Evolutionary conservation across 805 yeast species (phyloP).

Genomic region (Sugiyamaella americana): DNA sequence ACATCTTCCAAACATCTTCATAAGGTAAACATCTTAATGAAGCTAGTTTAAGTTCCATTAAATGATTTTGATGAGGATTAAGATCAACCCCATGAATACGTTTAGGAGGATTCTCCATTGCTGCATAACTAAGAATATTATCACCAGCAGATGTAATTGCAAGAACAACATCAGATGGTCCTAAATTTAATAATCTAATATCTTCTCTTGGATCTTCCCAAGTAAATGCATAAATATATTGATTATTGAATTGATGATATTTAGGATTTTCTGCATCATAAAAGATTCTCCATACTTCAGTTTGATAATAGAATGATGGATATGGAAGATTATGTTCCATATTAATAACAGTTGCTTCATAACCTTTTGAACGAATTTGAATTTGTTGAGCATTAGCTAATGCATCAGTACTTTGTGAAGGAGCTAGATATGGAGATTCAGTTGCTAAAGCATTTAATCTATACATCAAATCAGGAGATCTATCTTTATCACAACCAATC

Average conservation of each 20-base stretch:
- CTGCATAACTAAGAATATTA: slow-evolving; percentile 67
- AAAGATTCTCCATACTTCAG: slow-evolving; percentile 71
- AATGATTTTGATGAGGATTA: slow-evolving; percentile 77
- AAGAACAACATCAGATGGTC: slow-evolving; percentile 61
- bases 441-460: slow-evolving; percentile 67
- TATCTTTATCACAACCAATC: slow-evolving; percentile 65
- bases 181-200: slow-evolving; percentile 54
- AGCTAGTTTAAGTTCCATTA: slow-evolving; percentile 72
- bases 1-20: slow-evolving; percentile 64
- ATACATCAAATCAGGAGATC: slow-evolving; percentile 43
- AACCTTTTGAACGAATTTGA: slow-evolving; percentile 47
- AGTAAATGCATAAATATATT: slow-evolving; percentile 80
- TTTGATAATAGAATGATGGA: slow-evolving; percentile 76
- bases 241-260: slow-evolving; percentile 66
- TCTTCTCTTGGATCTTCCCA: slow-evolving; percentile 91
- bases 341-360: slow-evolving; percentile 66
- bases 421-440: slow-evolving; percentile 76
- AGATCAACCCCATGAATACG: slow-evolving; percentile 80
- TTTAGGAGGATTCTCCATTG: slow-evolving; percentile 65
- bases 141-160: slow-evolving; percentile 88
- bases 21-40: slow-evolving; percentile 50
- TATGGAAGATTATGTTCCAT: slow-evolving; percentile 61
- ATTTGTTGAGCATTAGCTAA: slow-evolving; percentile 8
- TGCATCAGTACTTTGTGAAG: slow-evolving; percentile 27
- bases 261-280: slow-evolving; percentile 65